phyloP scores from a whole-genome alignment of 2,329 filamentous ascomycete species.

The Teratosphaeria viscida region DNA sequence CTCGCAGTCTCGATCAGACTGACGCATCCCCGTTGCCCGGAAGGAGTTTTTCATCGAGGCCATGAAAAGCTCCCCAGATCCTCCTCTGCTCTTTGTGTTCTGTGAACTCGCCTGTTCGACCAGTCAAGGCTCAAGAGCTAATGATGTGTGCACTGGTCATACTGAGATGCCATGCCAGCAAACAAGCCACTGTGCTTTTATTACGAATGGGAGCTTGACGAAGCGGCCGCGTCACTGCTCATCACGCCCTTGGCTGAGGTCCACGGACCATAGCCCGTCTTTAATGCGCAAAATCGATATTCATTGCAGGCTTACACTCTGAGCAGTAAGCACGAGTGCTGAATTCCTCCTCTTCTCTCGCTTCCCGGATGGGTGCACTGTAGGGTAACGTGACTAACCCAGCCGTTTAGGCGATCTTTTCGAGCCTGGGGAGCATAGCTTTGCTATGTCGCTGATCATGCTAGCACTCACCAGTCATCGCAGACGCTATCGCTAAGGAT shows the following conservation, averaged over 20 bases:
- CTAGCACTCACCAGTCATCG: neutral
- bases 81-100: neutral
- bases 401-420: neutral
- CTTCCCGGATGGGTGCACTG: neutral
- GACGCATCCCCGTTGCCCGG: neutral
- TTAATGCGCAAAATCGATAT: too few relatives aligned
- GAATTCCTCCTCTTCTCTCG: neutral
- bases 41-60: neutral
- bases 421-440: neutral
- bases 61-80: neutral
- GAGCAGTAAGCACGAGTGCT: too few relatives aligned
- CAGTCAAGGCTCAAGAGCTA: neutral
- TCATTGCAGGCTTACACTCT: too few relatives aligned
- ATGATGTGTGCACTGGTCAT: neutral
- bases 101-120: neutral
- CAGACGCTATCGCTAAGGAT: neutral
- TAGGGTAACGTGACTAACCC: neutral
- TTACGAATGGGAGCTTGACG: neutral
- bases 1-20: neutral
- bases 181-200: too few relatives aligned
- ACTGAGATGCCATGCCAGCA: too few relatives aligned
- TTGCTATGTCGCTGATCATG: neutral
- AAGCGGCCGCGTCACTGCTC: too few relatives aligned
- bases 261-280: neutral
- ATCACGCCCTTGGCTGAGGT: neutral